Evolutionary conservation across 305 asterid species (phyloP), one percentile per base, ranked within the genome.

Genomic region (Fraxinus baroniana): DNA sequence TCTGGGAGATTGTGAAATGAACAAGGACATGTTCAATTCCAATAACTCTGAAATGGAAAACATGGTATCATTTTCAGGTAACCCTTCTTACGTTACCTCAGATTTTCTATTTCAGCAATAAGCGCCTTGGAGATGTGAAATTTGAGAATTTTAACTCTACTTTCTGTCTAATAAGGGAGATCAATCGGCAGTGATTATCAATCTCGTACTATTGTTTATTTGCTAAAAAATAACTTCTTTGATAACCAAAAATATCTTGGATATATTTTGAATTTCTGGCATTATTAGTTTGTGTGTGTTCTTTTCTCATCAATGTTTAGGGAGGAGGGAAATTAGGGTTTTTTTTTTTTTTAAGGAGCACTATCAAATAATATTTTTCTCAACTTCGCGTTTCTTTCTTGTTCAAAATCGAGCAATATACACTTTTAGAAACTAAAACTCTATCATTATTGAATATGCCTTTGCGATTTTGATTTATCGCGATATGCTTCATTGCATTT

Each of bases 81-180:
- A 76, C 79, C 66, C 79, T 24, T 26, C 79, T 76, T 76, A 30
- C 39, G 26, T 33, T 33, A 41, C 64, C 79, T 76, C 79, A 46
- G 35, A 41, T 18, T 76, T 46, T 76, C 35, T 22, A 62, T 75
- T 36, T 75, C 64, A 26, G 2, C n/a, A 66, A 24, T 66, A 28
- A 66, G 74, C 8, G 15, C n/a, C 0, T 12, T 3, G 20, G 8
- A 66, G 36, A 24, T 28, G n/a, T 26, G 36, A 66, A 26, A 24
- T 64, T 66, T 28, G 74, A 3, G n/a, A 24, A 28, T 26, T 9
- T 24, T 24, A 66, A 10, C 1, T 66, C 35, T 26, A 28, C 37
- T 26, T 24, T 66, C 73, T 66, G 74, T 28, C 18, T 66, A 64
- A 64, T 66, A 66, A 66, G 32, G 15, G 32, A 62, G 73, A 62